Evolutionary conservation across 352 stramenopile genomes (phyloP), one percentile per base, ranked within the genome.

Genomic region (Sclerospora graminicola): DNA sequence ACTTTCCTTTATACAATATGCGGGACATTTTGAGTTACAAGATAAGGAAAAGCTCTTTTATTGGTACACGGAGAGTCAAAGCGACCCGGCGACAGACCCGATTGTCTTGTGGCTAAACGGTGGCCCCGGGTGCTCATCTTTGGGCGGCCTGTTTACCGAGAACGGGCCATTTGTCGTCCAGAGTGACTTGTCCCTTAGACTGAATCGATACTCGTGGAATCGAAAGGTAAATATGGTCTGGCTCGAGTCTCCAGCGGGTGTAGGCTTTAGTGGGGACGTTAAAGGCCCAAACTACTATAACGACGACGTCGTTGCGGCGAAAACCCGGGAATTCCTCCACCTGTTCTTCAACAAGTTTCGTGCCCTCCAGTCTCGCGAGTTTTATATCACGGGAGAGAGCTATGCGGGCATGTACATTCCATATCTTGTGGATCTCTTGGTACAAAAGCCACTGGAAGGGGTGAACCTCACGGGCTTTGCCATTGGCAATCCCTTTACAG

Each of bases 401-500:
- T 92, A 92, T 54, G 80, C 81, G 2, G 86, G 85, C 0, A 86
- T 95, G 61, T 95, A 97, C 73, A 89, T 96, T 44, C 84, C 85
- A 23, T 93, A 70, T 48, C 55, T 95, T 0, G 76, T 92, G 5
- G 54, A 89, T 33, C 48, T 75, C 15, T 52, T 96, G 20, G 66
- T 95, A 5, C 59, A 71, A 16, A 60, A 68, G 27, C 77, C 76
- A 14, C 69, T 86, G 24, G 27, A 57, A 18, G 64, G 53, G n/a
- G 74, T 92, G 5, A 85, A 85, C 43, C 55, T 92, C 28, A 60
- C 72, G 28, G 81, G 81, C 13, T 79, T 85, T 28, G 76, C 78
- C 10, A 87, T 92, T 31, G 81, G 81, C 10, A 92, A 92, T 42
- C 62, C 66, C 14, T 79, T 77, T 31, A 82, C 70, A 20, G 67